These are phyloP conservation scores for Naganishia vishniacii DNA, from an alignment of 768 basidiomycete genomes.

Conservation along the genomic window DNA sequence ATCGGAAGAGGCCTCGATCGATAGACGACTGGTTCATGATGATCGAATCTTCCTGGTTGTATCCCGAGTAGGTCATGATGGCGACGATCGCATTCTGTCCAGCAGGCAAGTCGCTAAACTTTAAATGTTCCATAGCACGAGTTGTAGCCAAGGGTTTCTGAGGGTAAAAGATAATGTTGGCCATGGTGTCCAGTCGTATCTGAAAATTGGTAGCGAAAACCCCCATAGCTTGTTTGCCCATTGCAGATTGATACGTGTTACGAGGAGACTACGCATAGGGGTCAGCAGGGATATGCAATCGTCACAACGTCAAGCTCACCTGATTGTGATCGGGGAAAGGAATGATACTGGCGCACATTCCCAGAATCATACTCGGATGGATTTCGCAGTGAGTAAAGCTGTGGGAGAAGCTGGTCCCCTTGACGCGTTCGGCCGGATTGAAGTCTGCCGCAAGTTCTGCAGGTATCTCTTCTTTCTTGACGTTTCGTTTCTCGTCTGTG, in stretches of 20 bases:
- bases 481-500: slow-evolving; percentile 27
- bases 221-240: slow-evolving; percentile 99
- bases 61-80: slow-evolving; percentile 96
- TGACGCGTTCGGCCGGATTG: slow-evolving; percentile 81
- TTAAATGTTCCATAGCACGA: slow-evolving; percentile 97
- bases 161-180: slow-evolving; percentile 97
- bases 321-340: slow-evolving; percentile 99
- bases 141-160: slow-evolving; percentile 98
- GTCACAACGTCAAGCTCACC: slow-evolving; percentile 53
- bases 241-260: slow-evolving; percentile 99
- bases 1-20: slow-evolving; percentile 95
- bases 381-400: slow-evolving; percentile 99
- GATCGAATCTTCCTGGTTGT: slow-evolving; percentile 99
- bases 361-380: slow-evolving; percentile 97
- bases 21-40: slow-evolving; percentile 99
- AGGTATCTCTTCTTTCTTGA: slow-evolving; percentile 41
- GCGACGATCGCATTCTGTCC: slow-evolving; percentile 98
- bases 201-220: slow-evolving; percentile 97
- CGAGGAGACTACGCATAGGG: slow-evolving; percentile 73
- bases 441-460: slow-evolving; percentile 48
- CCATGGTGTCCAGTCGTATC: slow-evolving; percentile 99
- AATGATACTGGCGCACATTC: slow-evolving; percentile 97
- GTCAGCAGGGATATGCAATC: not conserved
- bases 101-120: slow-evolving; percentile 95
- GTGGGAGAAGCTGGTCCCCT: slow-evolving; percentile 74